These are phyloP conservation scores for Pulveroboletus sp. DNA, from an alignment of 768 basidiomycete genomes.

Conservation along the genomic window DNA sequence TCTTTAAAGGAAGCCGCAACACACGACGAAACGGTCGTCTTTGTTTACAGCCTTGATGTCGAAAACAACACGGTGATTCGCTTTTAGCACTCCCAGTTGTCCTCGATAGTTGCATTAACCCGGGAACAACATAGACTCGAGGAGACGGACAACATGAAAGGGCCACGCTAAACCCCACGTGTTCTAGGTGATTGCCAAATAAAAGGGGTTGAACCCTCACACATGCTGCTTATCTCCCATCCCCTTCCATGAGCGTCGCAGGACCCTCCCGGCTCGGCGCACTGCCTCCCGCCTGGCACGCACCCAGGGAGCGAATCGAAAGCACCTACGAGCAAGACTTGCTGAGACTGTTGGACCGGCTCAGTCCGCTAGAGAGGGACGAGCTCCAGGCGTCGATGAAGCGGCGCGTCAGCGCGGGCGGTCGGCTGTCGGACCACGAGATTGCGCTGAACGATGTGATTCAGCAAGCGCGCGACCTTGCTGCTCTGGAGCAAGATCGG, in stretches of 20 bases:
- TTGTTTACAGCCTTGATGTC: too few species aligned
- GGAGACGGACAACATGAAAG: too few species aligned
- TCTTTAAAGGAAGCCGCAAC: too few species aligned
- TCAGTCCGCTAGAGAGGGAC: background rate
- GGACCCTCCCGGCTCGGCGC: background rate
- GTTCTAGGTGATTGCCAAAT: background rate
- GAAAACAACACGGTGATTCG: too few species aligned
- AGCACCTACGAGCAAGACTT: background rate
- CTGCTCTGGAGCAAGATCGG: background rate
- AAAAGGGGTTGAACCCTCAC: background rate
- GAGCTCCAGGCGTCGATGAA: background rate
- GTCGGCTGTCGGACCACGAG: background rate
- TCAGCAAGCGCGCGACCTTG: background rate
- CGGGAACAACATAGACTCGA: too few species aligned
- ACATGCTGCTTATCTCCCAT: background rate
- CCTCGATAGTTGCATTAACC: too few species aligned
- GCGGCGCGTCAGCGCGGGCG: background rate
- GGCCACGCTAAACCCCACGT: background rate
- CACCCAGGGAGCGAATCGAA: background rate
- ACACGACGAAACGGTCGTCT: too few species aligned
- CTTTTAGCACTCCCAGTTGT: too few species aligned
- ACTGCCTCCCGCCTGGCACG: background rate
- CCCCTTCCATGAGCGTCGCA: background rate
- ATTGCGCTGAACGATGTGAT: background rate
- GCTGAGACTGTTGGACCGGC: background rate